phyloP scores from a whole-genome alignment of 192 early-diverging fungal species.

The Rhizoclosmatium globosum region DNA sequence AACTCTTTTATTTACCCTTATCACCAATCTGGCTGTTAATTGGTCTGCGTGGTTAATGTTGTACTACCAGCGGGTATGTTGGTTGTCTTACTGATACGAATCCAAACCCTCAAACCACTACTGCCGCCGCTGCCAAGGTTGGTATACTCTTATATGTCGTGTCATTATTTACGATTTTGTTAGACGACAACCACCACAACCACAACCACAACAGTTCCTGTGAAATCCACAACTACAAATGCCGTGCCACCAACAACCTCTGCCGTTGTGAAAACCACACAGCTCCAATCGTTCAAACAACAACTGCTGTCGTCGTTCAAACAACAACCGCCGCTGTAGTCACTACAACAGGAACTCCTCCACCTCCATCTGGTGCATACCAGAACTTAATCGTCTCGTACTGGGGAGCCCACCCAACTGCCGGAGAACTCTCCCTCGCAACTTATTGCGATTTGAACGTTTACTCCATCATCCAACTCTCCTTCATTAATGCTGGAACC shows the following conservation, averaged over 20 bases:
- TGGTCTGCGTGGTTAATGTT: neutral
- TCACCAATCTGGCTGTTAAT: too few species aligned
- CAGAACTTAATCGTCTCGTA: neutral
- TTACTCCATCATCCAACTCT: neutral
- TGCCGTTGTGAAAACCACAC: too few species aligned
- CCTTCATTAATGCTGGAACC: neutral
- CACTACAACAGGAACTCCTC: neutral
- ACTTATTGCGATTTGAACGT: neutral
- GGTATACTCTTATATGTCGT: neutral
- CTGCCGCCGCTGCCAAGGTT: neutral
- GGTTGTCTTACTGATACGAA: neutral
- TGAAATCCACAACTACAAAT: too few species aligned
- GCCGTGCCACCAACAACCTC: too few species aligned
- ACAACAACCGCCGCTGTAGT: neutral
- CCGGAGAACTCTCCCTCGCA: slow-evolving; percentile 10
- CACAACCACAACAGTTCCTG: too few species aligned
- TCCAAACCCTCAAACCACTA: neutral
- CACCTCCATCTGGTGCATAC: neutral
- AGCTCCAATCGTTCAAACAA: too few species aligned
- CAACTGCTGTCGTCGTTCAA: too few species aligned
- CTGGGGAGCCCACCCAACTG: slow-evolving; percentile 17
- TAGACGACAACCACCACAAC: too few species aligned
- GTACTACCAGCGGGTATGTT: neutral
- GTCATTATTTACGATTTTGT: too few species aligned
- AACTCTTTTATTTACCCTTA: too few species aligned